Percentiles rank a stretch among this genome's conserved stretches.
These are phyloP conservation scores for Podaxis sp. DNA, from an alignment of 768 basidiomycete genomes.

Conservation along the genomic window DNA sequence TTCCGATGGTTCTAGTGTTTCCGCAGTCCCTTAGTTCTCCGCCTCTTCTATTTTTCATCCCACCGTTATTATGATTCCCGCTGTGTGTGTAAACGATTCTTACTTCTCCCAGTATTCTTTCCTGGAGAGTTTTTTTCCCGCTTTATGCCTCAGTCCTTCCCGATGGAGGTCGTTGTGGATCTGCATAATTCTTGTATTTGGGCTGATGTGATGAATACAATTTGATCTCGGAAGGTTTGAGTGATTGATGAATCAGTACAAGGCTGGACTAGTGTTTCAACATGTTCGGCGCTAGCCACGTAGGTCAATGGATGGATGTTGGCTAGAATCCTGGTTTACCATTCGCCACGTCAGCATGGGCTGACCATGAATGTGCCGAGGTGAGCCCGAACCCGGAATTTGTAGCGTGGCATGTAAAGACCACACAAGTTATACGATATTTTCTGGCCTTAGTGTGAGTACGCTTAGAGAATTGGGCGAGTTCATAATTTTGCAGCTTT, in stretches of 20 bases:
- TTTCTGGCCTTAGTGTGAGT: too few relatives aligned
- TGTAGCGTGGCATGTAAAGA: not conserved
- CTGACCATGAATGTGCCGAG: not conserved
- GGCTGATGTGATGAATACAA: not conserved
- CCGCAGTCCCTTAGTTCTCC: slow-evolving; percentile 8
- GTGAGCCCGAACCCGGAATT: not conserved
- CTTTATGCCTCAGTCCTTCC: not conserved
- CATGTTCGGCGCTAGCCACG: too few relatives aligned
- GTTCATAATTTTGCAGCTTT: too few relatives aligned
- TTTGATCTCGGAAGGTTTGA: not conserved
- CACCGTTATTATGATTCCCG: not conserved
- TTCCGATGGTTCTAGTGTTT: slow-evolving; percentile 5
- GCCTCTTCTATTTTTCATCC: not conserved
- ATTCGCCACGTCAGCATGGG: not conserved
- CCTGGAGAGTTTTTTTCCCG: not conserved
- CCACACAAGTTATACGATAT: not conserved
- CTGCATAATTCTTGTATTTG: slow-evolving; percentile 11
- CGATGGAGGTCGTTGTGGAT: not conserved
- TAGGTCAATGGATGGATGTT: too few relatives aligned
- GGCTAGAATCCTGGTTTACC: too few relatives aligned
- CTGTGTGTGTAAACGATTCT: not conserved
- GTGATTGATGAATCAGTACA: not conserved
- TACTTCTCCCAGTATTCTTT: not conserved
- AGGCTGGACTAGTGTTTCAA: too few relatives aligned
- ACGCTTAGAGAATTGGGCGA: too few relatives aligned